Evolutionary conservation across 768 basidiomycete species (phyloP), one percentile per base, ranked within the genome.

Genomic region (Podaxis rugospora): DNA sequence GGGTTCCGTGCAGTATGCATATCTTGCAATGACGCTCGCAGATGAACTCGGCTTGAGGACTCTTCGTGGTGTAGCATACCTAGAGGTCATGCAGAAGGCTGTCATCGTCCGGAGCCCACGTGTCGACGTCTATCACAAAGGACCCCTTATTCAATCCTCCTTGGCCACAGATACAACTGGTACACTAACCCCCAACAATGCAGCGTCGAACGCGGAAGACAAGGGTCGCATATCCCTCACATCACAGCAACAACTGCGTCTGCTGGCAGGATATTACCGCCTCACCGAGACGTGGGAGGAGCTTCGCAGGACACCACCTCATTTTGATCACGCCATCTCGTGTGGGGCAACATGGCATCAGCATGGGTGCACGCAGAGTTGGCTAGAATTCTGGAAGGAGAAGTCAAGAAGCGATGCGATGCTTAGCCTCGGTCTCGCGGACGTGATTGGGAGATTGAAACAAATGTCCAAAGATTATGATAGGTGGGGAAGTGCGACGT

Each of bases 331-430:
- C 66, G 80, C 85, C 1, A 70, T 81, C 6, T 73, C 82, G 3
- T 90, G 89, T 65, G 82, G 80, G 44, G 80, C 85, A 14, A 85
- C 83, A 9, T 90, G 88, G 87, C 85, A 88, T 66, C 87, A 88
- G 66, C 84, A 86, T 59, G 81, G 83, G 18, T 91, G 89, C 65
- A 82, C 79, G 23, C 87, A 88, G 70, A 83, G 83, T 58, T 91
- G 89, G 88, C 68, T 83, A 10, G 89, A 90, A 55, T 91, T 90
- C 68, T 91, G 89, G 89, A 88, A 87, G 71, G 88, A 90, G 65
- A 88, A 87, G 71, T 83, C 85, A 27, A 79, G 78, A 66, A 76
- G 81, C 49, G 89, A 90, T 37, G 69, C 77, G 2, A 82, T 90
- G 28, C 76, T 90, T 36, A 71, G 74, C 13, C 76, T 87, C 4